Conservation (phyloP, 306 rosid species). For the Prunus salicina region DNA sequence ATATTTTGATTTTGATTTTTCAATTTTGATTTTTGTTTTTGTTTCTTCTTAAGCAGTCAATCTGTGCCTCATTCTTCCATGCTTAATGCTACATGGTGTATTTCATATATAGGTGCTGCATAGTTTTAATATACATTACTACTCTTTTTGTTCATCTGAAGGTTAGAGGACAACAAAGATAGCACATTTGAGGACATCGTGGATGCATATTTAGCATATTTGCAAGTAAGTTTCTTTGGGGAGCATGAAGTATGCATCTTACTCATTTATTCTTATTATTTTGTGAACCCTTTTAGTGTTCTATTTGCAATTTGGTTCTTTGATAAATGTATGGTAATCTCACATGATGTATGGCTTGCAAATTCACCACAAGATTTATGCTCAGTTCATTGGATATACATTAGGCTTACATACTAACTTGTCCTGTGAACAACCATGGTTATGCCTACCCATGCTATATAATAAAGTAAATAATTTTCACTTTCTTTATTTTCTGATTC, state of each 20-base stretch:
- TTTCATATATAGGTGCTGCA: not conserved
- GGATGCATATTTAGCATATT: constrained; percentile 89
- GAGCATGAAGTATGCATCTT: not conserved
- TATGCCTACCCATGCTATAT: not conserved
- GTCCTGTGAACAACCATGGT: not conserved
- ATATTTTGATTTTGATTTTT: not conserved
- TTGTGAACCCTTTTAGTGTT: constrained; percentile 10
- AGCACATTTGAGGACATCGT: constrained; percentile 73
- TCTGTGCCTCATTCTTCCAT: not conserved
- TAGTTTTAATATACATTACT: not conserved
- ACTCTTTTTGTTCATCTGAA: constrained; percentile 36
- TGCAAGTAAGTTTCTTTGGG: constrained; percentile 71
- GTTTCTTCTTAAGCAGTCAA: not conserved
- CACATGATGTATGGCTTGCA: not conserved
- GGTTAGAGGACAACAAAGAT: constrained; percentile 47
- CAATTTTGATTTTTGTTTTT: too few species aligned
- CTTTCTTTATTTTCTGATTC: constrained; percentile 10
- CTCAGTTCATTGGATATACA: not conserved
- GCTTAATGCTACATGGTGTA: constrained; percentile 6
- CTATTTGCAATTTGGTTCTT: constrained; percentile 1
- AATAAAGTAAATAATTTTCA: not conserved
- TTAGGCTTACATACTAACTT: not conserved
- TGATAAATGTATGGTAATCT: not conserved
- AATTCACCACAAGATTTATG: not conserved
- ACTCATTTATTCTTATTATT: not conserved